Percentiles rank a stretch among this genome's conserved stretches.
These are phyloP conservation scores for Phytopythium sindhum DNA, from an alignment of 352 stramenopile genomes.

Conservation along the genomic window DNA sequence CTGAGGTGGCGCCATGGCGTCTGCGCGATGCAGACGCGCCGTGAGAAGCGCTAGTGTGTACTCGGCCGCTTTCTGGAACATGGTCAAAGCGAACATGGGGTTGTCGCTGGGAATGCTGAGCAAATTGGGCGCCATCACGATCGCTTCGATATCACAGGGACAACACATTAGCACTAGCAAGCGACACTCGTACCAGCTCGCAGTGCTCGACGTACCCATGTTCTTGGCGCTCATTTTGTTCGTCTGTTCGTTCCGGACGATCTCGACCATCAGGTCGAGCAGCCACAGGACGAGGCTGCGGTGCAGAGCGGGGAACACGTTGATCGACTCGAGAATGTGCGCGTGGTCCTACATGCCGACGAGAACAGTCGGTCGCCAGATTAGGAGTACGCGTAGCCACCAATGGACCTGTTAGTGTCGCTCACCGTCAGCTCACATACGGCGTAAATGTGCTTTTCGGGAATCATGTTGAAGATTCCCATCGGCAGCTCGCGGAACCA, in stretches of 20 bases:
- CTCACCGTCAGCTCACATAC: constrained; percentile 43
- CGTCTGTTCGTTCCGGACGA: constrained; percentile 44
- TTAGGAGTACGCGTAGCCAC: background rate
- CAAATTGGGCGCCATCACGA: constrained; percentile 80
- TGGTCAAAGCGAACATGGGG: constrained; percentile 60
- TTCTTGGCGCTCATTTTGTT: constrained; percentile 86
- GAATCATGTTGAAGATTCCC: constrained; percentile 65
- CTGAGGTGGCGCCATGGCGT: background rate
- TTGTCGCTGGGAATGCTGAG: constrained; percentile 66
- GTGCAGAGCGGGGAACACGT: constrained; percentile 33
- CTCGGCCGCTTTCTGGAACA: constrained; percentile 73
- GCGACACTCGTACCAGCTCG: background rate
- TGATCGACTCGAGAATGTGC: constrained; percentile 28
- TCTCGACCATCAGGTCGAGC: constrained; percentile 64
- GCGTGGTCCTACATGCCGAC: constrained; percentile 25
- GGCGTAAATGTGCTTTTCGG: constrained; percentile 55
- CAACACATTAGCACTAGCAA: constrained; percentile 5
- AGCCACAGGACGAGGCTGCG: constrained; percentile 63
- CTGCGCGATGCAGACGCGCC: constrained; percentile 25
- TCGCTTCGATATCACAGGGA: constrained; percentile 30
- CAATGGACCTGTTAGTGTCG: too few relatives aligned
- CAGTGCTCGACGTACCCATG: constrained; percentile 34
- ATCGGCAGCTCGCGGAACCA: constrained; percentile 81
- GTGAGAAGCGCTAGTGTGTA: constrained; percentile 52
- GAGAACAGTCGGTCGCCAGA: background rate